Evolutionary conservation across 2,329 filamentous ascomycete species (phyloP).

Genomic region (Harringtonia aguacate): DNA sequence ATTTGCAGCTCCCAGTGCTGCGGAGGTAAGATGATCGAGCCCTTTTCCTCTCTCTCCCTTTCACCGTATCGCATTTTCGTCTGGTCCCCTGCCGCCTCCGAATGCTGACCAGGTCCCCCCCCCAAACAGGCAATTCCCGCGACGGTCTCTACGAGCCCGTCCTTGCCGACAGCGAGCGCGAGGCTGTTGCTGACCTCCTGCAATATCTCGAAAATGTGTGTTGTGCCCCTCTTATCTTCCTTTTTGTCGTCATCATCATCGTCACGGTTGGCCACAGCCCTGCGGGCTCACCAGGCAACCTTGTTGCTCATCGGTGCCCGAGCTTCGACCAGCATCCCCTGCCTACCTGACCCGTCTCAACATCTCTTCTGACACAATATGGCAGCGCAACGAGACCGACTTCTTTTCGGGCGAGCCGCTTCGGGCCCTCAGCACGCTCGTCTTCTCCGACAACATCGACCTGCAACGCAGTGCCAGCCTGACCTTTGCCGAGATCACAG

Average conservation of each 20-base stretch:
- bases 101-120: neutral
- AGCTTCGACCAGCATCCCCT: no score
- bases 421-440: conserved; percentile 84
- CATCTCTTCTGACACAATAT: no score
- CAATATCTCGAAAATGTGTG: conserved; percentile 93
- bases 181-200: conserved; percentile 89
- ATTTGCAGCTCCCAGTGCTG: conserved; percentile 53
- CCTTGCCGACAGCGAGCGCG: conserved; percentile 88
- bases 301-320: no score
- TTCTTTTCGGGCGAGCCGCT: conserved; percentile 97
- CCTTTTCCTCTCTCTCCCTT: neutral
- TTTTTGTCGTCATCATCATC: neutral
- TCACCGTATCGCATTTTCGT: no score
- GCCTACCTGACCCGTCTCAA: neutral
- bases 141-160: conserved; percentile 79
- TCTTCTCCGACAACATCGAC: conserved; percentile 98
- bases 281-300: no score
- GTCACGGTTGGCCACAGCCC: no score
- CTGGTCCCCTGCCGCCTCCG: neutral
- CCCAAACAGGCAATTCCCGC: conserved; percentile 54
- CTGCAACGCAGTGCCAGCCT: conserved; percentile 93
- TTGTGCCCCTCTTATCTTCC: conserved; percentile 10
- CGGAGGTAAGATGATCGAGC: conserved; percentile 29
- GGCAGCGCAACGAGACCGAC: conserved; percentile 85
- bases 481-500: conserved; percentile 97